These are phyloP conservation scores for Alternaria panax DNA, from an alignment of 2,329 filamentous ascomycete genomes.

Conservation along the genomic window DNA sequence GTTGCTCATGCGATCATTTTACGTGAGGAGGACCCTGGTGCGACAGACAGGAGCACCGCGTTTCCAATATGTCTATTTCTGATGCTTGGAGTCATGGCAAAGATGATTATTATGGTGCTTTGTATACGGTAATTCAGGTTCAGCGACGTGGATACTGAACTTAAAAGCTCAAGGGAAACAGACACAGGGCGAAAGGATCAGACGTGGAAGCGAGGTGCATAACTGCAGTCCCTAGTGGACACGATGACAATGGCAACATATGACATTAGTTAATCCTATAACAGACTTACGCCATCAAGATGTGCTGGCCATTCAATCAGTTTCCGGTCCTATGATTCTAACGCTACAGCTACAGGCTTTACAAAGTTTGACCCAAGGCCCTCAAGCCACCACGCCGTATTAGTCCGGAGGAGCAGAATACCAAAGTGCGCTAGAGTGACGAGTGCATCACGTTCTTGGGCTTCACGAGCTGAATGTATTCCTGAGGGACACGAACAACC, in stretches of 20 bases:
- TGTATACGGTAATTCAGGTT: no score
- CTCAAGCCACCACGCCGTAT: neutral
- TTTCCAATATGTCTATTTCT: no score
- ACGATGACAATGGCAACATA: accelerated
- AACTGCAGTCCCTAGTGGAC: neutral
- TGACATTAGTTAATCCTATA: neutral
- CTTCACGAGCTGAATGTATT: neutral
- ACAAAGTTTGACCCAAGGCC: neutral
- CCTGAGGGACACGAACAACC: neutral
- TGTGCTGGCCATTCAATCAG: neutral
- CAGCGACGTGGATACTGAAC: no score
- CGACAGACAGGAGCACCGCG: neutral
- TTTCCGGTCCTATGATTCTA: neutral
- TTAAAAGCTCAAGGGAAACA: no score
- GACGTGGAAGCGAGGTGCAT: neutral
- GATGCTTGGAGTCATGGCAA: no score
- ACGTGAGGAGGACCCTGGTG: neutral
- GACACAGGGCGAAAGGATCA: no score
- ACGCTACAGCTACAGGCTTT: neutral
- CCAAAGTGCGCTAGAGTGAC: neutral
- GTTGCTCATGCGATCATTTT: neutral
- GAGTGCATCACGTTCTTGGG: neutral
- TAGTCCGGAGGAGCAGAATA: neutral
- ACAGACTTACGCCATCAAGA: neutral
- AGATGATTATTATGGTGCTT: no score